Evolutionary conservation across 192 early-diverging fungal species (phyloP).

Genomic region (Podila verticillata): DNA sequence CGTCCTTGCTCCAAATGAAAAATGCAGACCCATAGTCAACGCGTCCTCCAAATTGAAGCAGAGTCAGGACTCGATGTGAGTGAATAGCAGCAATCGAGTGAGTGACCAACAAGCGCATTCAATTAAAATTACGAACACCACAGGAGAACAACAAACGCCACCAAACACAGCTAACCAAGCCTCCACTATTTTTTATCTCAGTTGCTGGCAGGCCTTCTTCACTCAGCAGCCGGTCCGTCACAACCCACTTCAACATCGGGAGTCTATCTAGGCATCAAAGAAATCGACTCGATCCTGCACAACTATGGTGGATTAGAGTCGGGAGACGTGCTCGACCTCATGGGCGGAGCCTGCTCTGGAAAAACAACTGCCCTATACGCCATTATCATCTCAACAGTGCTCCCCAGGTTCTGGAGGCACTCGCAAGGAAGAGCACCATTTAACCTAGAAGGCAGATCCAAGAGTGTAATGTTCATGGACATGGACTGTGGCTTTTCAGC

Average conservation of each 20-base stretch:
- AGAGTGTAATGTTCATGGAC: slow-evolving; percentile 30
- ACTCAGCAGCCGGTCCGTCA: neutral
- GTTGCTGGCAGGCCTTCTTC: neutral
- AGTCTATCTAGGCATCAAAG: slow-evolving; percentile 16
- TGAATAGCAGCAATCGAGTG: neutral
- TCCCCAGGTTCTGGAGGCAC: slow-evolving; percentile 34
- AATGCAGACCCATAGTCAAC: neutral
- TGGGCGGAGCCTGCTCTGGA: slow-evolving; percentile 23
- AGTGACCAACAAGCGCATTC: too few species aligned
- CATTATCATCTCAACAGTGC: slow-evolving; percentile 37
- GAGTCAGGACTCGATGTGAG: slow-evolving; percentile 40
- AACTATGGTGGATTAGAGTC: slow-evolving; percentile 13
- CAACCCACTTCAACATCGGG: neutral
- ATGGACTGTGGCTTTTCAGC: slow-evolving; percentile 30
- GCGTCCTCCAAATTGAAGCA: slow-evolving; percentile 22
- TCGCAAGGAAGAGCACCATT: slow-evolving; percentile 9
- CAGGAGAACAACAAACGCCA: neutral
- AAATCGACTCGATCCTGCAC: slow-evolving; percentile 20
- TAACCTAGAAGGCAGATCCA: slow-evolving; percentile 7
- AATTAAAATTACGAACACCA: neutral
- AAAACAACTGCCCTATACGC: slow-evolving; percentile 38
- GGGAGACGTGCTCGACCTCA: slow-evolving; percentile 40
- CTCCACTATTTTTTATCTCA: neutral
- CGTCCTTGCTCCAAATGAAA: neutral
- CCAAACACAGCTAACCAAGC: neutral